phyloP scores from a whole-genome alignment of 768 basidiomycete genomes.

The Chalciporus piperatus region DNA sequence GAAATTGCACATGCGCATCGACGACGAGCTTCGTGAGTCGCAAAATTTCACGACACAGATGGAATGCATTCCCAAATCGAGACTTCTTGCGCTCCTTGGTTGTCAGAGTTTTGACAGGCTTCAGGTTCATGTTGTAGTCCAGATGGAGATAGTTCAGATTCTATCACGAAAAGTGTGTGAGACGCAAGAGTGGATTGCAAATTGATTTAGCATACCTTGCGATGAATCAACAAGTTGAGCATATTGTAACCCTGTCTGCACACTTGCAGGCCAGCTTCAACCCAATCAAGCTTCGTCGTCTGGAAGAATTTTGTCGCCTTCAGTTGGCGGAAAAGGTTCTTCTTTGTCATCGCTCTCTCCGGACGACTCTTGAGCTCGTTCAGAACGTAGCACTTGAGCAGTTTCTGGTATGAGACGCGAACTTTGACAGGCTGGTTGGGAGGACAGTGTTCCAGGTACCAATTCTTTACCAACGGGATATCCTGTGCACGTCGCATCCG shows the following conservation, averaged over 20 bases:
- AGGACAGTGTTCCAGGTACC: slow-evolving; percentile 98
- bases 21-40: slow-evolving; percentile 98
- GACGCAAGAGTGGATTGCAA: neutral
- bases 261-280: slow-evolving; percentile 97
- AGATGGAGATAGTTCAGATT: slow-evolving; percentile 92
- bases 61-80: slow-evolving; percentile 99
- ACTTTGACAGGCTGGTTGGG: slow-evolving; percentile 96
- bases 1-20: slow-evolving; percentile 98
- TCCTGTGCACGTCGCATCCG: slow-evolving; percentile 94
- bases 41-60: slow-evolving; percentile 95
- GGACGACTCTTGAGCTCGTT: slow-evolving; percentile 87
- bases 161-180: slow-evolving; percentile 34
- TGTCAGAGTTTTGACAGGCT: slow-evolving; percentile 95
- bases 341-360: slow-evolving; percentile 98
- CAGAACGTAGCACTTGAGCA: slow-evolving; percentile 92
- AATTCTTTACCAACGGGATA: slow-evolving; percentile 93
- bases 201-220: slow-evolving; percentile 59
- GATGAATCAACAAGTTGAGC: slow-evolving; percentile 97
- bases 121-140: slow-evolving; percentile 98
- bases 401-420: slow-evolving; percentile 97
- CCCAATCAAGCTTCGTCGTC: slow-evolving; percentile 97
- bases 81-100: slow-evolving; percentile 99
- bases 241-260: slow-evolving; percentile 99
- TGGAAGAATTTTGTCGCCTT: slow-evolving; percentile 99
- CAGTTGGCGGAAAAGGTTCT: slow-evolving; percentile 91